Percentiles rank a stretch among this genome's conserved stretches.
These are phyloP conservation scores for Chaetomiaceae sp. DNA, from an alignment of 2,329 filamentous ascomycete species.

Conservation along the genomic window DNA sequence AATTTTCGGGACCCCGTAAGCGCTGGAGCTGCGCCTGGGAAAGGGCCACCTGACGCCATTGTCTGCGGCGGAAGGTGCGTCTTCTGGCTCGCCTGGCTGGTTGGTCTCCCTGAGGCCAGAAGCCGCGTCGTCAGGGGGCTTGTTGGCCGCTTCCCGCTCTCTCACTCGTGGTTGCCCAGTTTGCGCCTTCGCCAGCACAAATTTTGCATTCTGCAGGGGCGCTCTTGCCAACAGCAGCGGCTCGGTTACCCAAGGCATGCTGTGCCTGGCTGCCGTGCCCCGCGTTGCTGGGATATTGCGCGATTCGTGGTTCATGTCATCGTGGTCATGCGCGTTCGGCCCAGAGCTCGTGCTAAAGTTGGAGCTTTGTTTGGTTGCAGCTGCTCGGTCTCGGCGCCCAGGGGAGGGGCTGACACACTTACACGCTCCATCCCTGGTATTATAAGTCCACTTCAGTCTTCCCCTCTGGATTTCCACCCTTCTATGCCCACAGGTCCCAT, in stretches of 20 bases:
- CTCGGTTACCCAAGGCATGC: background rate
- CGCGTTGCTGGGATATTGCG: constrained; percentile 1
- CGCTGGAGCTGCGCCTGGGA: constrained; percentile 8
- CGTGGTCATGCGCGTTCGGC: constrained; percentile 14
- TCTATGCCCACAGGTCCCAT: too few relatives aligned
- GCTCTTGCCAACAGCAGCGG: background rate
- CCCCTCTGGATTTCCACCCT: background rate
- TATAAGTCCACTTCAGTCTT: constrained; percentile 8
- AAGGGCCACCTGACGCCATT: constrained; percentile 13
- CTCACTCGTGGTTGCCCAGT: constrained; percentile 5
- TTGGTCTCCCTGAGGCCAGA: too few relatives aligned
- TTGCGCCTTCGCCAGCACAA: background rate
- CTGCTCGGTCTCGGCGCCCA: background rate
- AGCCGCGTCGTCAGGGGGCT: background rate
- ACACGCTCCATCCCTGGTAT: constrained; percentile 10
- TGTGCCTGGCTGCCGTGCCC: too few relatives aligned
- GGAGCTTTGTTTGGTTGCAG: constrained; percentile 14
- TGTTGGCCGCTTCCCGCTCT: constrained; percentile 5
- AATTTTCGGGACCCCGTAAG: constrained; percentile 18
- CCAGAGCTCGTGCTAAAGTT: constrained; percentile 10
- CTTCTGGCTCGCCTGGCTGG: too few relatives aligned
- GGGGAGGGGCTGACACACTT: constrained; percentile 15
- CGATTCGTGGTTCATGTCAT: constrained; percentile 4
- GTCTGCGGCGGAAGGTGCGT: background rate
- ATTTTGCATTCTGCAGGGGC: background rate